Conservation (phyloP, 2,329 filamentous ascomycete species). For the Calycina herbarum region DNA sequence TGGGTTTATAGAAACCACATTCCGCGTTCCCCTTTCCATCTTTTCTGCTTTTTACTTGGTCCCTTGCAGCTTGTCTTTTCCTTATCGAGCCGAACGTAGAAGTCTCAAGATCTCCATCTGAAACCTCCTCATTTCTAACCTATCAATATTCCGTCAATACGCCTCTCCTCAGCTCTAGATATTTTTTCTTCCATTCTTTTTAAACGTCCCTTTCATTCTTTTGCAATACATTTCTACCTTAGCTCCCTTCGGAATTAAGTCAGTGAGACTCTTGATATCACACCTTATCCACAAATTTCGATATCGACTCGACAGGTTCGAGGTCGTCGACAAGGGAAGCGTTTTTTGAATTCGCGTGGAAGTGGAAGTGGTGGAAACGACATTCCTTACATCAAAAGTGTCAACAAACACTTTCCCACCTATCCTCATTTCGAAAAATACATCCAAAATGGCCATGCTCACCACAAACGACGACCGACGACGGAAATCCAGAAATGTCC, state of each 20-base stretch:
- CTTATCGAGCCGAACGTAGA: background rate
- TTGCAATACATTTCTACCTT: background rate
- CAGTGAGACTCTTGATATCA: background rate
- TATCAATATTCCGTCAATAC: background rate
- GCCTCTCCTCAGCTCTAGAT: background rate
- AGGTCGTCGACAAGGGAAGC: background rate
- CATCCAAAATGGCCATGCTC: slow-evolving; percentile 5
- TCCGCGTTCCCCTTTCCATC: background rate
- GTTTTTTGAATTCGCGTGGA: background rate
- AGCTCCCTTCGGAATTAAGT: background rate
- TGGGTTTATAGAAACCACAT: background rate
- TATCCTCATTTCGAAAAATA: background rate
- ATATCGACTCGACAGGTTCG: background rate
- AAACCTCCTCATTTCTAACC: background rate
- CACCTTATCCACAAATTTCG: background rate
- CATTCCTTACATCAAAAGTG: background rate
- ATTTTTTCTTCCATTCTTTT: background rate
- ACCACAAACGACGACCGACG: slow-evolving; percentile 28
- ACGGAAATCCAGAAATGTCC: slow-evolving; percentile 29
- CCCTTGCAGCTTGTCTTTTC: background rate
- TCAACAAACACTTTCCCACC: background rate
- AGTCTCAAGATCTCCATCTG: background rate
- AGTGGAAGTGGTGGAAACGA: background rate
- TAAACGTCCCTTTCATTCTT: background rate
- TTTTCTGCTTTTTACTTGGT: background rate